A percentile compares a stretch with the other conserved stretches of the same genome.
phyloP scores from a whole-genome alignment of 805 yeast genomes.

The Lachancea sp. region DNA sequence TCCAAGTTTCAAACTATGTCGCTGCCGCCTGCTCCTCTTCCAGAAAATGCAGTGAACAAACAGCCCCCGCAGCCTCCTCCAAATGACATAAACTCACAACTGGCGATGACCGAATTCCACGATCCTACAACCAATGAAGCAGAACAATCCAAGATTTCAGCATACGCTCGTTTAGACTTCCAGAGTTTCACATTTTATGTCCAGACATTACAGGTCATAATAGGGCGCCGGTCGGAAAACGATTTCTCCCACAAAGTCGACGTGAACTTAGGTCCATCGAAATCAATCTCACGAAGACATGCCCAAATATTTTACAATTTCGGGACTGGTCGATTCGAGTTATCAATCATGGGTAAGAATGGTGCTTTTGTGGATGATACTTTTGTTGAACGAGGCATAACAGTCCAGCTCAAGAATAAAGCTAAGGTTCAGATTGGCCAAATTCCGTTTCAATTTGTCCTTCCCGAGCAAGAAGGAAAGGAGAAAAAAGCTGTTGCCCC shows the following conservation, averaged over 20 bases:
- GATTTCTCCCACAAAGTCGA: slow-evolving; percentile 70
- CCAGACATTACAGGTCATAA: slow-evolving; percentile 87
- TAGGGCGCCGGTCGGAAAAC: slow-evolving; percentile 83
- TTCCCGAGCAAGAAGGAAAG: slow-evolving; percentile 57
- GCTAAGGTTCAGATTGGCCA: slow-evolving; percentile 90
- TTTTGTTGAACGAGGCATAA: slow-evolving; percentile 84
- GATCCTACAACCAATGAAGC: slow-evolving; percentile 11
- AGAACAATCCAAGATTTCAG: slow-evolving; percentile 38
- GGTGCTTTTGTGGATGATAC: slow-evolving; percentile 94
- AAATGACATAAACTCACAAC: slow-evolving; percentile 7
- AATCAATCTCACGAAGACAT: slow-evolving; percentile 89
- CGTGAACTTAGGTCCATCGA: slow-evolving; percentile 86
- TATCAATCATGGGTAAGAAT: slow-evolving; percentile 86
- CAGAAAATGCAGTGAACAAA: slow-evolving; percentile 7
- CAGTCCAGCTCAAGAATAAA: slow-evolving; percentile 78
- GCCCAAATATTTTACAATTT: slow-evolving; percentile 95
- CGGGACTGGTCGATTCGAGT: slow-evolving; percentile 90
- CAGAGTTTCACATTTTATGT: slow-evolving; percentile 91
- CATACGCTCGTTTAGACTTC: slow-evolving; percentile 75
- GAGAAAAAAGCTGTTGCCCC: slow-evolving; percentile 45
- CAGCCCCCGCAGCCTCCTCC: neutral
- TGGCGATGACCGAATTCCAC: slow-evolving; percentile 6
- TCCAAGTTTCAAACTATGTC: slow-evolving; percentile 1
- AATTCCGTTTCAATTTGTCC: slow-evolving; percentile 77
- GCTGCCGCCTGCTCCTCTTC: slow-evolving; percentile 7